Conservation (phyloP, 257 asterid species). For the Fraxinus anomala region DNA sequence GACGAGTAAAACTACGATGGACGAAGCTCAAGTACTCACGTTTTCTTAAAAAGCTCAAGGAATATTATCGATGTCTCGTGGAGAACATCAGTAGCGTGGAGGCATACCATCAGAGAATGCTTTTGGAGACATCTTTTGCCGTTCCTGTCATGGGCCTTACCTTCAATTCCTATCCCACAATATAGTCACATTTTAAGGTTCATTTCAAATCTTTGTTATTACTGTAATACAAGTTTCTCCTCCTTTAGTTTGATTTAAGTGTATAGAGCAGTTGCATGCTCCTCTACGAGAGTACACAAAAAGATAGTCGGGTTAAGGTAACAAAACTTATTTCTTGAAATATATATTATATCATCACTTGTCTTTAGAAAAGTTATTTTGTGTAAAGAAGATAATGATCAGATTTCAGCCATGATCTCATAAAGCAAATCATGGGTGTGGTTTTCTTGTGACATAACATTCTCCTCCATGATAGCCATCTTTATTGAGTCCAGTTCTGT, state of each 20-base stretch:
- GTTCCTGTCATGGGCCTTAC: not conserved
- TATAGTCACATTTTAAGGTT: not conserved
- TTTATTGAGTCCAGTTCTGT: too few relatives aligned
- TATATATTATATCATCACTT: not conserved
- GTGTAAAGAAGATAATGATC: too few relatives aligned
- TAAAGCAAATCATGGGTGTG: too few relatives aligned
- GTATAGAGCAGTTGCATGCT: not conserved
- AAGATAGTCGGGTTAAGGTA: too few relatives aligned
- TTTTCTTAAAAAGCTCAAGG: not conserved
- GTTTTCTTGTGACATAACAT: too few relatives aligned
- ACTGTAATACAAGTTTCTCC: not conserved
- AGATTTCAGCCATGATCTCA: too few relatives aligned
- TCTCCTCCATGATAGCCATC: too few relatives aligned
- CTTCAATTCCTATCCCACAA: not conserved
- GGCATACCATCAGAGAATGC: not conserved
- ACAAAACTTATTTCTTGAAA: not conserved
- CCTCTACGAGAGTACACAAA: not conserved
- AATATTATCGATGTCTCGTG: not conserved
- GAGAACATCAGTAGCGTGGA: not conserved
- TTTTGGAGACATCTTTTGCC: not conserved
- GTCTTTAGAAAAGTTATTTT: not conserved
- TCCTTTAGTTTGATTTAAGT: not conserved
- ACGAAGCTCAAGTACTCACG: not conserved
- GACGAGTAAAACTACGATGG: not conserved
- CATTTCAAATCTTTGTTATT: not conserved